Conservation (phyloP, 768 basidiomycete genomes). For the Xerocomellus amylosporus region DNA sequence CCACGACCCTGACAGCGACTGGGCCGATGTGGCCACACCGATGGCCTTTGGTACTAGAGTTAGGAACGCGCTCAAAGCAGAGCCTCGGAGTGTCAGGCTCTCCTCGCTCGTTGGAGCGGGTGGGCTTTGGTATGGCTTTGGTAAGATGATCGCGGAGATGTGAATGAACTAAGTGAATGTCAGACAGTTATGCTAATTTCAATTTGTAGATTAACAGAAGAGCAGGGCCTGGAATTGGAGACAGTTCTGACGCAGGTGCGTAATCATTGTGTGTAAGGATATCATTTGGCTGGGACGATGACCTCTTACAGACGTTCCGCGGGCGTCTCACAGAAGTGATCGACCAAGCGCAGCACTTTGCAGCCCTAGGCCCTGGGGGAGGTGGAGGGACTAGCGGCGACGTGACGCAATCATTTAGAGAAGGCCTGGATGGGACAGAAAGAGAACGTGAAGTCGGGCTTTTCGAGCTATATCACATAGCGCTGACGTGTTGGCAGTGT, state of each 20-base stretch:
- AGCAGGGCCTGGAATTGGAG: slow-evolving; percentile 69
- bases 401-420: slow-evolving; percentile 72
- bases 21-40: slow-evolving; percentile 87
- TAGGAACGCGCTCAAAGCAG: slow-evolving; percentile 84
- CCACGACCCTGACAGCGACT: slow-evolving; percentile 52
- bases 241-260: slow-evolving; percentile 64
- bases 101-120: slow-evolving; percentile 82
- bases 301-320: slow-evolving; percentile 61
- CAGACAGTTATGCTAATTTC: not conserved
- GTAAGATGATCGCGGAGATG: slow-evolving; percentile 83
- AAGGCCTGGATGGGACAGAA: slow-evolving; percentile 91
- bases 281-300: not conserved
- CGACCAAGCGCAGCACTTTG: slow-evolving; percentile 90
- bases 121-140: slow-evolving; percentile 91
- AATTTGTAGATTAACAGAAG: slow-evolving; percentile 64
- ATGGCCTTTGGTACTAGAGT: slow-evolving; percentile 73
- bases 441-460: slow-evolving; percentile 68
- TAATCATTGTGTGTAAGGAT: slow-evolving; percentile 9
- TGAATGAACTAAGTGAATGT: slow-evolving; percentile 33
- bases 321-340: slow-evolving; percentile 73
- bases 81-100: slow-evolving; percentile 80
- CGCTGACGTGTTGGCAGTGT: slow-evolving; percentile 52
- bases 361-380: slow-evolving; percentile 59
- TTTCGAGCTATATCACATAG: not conserved
- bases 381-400: slow-evolving; percentile 53